Percentiles rank a stretch among this genome's conserved stretches.
Conservation (phyloP, 1,284 basidiomycete species). For the Tilletia walkeri region DNA sequence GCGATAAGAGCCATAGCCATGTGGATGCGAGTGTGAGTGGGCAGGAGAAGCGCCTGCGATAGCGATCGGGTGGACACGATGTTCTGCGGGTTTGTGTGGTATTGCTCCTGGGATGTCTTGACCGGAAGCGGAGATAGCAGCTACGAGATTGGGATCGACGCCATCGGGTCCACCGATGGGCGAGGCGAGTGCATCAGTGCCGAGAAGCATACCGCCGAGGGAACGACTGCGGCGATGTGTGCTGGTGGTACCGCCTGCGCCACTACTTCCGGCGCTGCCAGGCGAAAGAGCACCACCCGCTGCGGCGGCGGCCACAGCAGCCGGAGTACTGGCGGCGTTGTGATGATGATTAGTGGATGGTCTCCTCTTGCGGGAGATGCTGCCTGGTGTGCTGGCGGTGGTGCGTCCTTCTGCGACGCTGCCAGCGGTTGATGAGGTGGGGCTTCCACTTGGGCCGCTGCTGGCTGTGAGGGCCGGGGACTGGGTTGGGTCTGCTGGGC, state of each 20-base stretch:
- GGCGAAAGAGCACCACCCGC: not conserved
- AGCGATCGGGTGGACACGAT: conserved; percentile 12
- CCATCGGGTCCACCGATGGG: conserved; percentile 53
- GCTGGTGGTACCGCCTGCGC: conserved; percentile 21
- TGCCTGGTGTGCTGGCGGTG: too few species aligned
- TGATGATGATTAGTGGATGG: too few species aligned
- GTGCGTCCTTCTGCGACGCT: too few species aligned
- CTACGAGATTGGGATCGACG: conserved; percentile 51
- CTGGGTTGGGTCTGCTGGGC: too few species aligned
- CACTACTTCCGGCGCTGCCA: not conserved
- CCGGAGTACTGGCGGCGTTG: not conserved
- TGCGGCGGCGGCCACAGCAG: too few species aligned
- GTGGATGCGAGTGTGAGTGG: conserved; percentile 30
- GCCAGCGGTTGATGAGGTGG: too few species aligned
- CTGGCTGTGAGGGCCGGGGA: too few species aligned
- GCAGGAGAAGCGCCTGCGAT: conserved; percentile 8
- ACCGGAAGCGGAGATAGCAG: conserved; percentile 45
- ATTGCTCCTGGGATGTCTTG: conserved; percentile 32
- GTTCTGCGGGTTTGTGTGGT: not conserved
- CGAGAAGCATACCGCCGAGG: conserved; percentile 39
- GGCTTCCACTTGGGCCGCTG: too few species aligned
- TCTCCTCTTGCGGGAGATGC: too few species aligned
- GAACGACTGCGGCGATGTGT: conserved; percentile 51
- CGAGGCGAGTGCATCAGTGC: conserved; percentile 34
- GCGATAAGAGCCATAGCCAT: conserved; percentile 27